phyloP scores from a whole-genome alignment of 768 basidiomycete genomes.

The Tubosaeta brunneosetosa region DNA sequence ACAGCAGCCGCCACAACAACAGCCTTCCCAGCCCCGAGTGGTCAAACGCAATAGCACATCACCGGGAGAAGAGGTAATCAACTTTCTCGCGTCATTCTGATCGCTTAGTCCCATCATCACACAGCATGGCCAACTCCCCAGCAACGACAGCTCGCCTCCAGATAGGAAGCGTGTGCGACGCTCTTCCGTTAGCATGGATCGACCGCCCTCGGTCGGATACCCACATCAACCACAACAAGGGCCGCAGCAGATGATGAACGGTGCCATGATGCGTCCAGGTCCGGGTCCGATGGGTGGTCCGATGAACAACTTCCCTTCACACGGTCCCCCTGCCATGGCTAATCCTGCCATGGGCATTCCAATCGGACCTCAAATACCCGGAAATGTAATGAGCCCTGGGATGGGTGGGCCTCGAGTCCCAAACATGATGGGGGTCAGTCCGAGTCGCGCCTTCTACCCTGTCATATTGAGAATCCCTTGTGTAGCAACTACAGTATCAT shows the following conservation, averaged over 20 bases:
- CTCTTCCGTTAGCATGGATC: constrained; percentile 44
- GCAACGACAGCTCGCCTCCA: constrained; percentile 53
- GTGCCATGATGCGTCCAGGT: constrained; percentile 37
- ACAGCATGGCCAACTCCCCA: constrained; percentile 45
- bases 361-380: constrained; percentile 32
- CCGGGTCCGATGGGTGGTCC: constrained; percentile 30
- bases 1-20: constrained; percentile 23
- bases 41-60: constrained; percentile 58
- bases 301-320: constrained; percentile 32
- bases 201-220: constrained; percentile 35
- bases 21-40: constrained; percentile 20
- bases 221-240: constrained; percentile 31
- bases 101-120: not conserved
- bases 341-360: constrained; percentile 32
- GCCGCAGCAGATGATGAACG: constrained; percentile 37
- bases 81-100: constrained; percentile 6
- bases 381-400: constrained; percentile 32
- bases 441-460: not conserved
- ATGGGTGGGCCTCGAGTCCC: constrained; percentile 31
- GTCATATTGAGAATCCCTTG: constrained; percentile 8
- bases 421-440: constrained; percentile 31
- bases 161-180: constrained; percentile 50
- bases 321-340: constrained; percentile 27
- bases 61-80: constrained; percentile 54
- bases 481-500: constrained; percentile 33